phyloP scores from a whole-genome alignment of 495 filamentous ascomycete species.

The Penicillium roqueforti region DNA sequence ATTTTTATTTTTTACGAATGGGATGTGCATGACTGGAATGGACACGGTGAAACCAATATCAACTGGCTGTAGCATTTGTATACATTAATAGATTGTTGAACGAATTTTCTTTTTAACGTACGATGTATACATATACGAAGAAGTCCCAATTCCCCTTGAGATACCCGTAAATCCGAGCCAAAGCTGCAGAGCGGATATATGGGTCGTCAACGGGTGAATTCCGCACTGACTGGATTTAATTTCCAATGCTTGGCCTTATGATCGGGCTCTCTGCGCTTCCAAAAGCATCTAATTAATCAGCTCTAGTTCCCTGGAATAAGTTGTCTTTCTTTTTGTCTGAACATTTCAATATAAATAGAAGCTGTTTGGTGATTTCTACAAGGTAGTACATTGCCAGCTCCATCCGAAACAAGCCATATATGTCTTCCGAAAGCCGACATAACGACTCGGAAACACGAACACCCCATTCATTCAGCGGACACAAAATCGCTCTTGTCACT shows the following conservation, averaged over 20 bases:
- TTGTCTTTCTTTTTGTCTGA: background rate
- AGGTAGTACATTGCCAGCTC: background rate
- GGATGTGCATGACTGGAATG: conserved; percentile 2
- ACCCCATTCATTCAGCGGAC: conserved; percentile 3
- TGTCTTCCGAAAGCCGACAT: conserved; percentile 21
- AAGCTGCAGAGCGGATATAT: background rate
- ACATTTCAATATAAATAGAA: background rate
- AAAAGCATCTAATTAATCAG: background rate
- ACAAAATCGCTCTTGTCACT: conserved; percentile 11
- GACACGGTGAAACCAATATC: background rate
- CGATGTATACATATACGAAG: background rate
- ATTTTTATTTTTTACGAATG: background rate
- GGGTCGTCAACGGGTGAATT: conserved; percentile 16
- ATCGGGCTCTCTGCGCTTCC: conserved; percentile 12
- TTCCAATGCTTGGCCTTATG: conserved; percentile 18
- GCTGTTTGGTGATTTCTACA: background rate
- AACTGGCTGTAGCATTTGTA: background rate
- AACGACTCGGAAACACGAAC: background rate
- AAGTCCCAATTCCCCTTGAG: too few species aligned
- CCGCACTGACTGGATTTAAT: conserved; percentile 25
- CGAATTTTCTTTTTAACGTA: background rate
- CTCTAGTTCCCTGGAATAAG: background rate
- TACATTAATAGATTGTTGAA: conserved; percentile 9
- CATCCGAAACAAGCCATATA: conserved; percentile 9
- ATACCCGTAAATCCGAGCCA: conserved; percentile 12